Evolutionary conservation across 257 asterid species (phyloP).

Genomic region (Ilex asprella): DNA sequence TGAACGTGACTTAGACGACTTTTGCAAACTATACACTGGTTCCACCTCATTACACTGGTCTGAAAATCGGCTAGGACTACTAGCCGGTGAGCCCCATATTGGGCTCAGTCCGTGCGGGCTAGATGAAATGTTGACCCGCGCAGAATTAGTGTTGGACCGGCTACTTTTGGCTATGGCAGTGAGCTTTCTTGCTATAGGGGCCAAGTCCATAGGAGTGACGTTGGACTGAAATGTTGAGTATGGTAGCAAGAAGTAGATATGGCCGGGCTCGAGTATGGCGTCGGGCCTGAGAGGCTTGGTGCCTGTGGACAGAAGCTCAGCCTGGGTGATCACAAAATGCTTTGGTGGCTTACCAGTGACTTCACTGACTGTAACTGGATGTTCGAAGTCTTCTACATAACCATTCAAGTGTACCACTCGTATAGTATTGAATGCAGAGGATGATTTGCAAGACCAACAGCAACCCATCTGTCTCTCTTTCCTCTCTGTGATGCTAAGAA

Average conservation of each 20-base stretch:
- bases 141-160: neutral
- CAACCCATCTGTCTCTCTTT: neutral
- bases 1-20: slow-evolving; percentile 10
- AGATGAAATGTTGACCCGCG: neutral
- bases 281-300: slow-evolving; percentile 32
- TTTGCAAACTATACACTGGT: neutral
- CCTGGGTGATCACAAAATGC: slow-evolving; percentile 39
- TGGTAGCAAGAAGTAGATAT: slow-evolving; percentile 48
- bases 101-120: slow-evolving; percentile 1
- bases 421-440: slow-evolving; percentile 16
- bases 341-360: slow-evolving; percentile 27
- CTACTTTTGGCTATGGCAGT: slow-evolving; percentile 23
- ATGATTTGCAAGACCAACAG: slow-evolving; percentile 22
- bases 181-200: slow-evolving; percentile 37
- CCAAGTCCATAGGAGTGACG: slow-evolving; percentile 38
- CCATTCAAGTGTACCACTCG: slow-evolving; percentile 44
- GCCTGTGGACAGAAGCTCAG: slow-evolving; percentile 26
- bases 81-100: slow-evolving; percentile 12
- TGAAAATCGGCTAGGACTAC: slow-evolving; percentile 13
- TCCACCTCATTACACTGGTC: neutral
- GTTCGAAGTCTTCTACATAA: slow-evolving; percentile 29
- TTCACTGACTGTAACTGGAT: slow-evolving; percentile 38
- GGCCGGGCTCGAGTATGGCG: slow-evolving; percentile 30
- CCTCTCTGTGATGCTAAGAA: too few relatives aligned
- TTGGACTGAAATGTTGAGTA: slow-evolving; percentile 32